A percentile compares a stretch with the other conserved stretches of the same genome.
Conservation (phyloP, 768 basidiomycete genomes). For the Lentinula sp. region DNA sequence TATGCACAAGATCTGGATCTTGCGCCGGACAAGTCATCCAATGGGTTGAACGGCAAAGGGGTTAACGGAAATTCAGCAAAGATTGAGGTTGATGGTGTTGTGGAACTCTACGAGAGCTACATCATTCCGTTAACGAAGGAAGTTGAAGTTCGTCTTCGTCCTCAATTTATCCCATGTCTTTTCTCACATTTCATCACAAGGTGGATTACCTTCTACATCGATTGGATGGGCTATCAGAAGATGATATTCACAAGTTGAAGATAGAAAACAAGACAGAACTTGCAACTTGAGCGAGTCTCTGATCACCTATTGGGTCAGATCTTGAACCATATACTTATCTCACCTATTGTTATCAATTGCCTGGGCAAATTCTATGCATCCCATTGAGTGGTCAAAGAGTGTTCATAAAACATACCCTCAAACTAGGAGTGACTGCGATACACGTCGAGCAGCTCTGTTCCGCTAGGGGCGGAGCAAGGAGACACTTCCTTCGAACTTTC, state of each 20-base stretch:
- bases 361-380: too few relatives aligned
- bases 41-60: slow-evolving; percentile 24
- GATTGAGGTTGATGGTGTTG: slow-evolving; percentile 90
- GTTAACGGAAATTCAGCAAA: slow-evolving; percentile 33
- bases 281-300: not conserved
- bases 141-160: slow-evolving; percentile 69
- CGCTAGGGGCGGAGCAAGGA: too few relatives aligned
- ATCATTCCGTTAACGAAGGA: slow-evolving; percentile 98
- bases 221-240: slow-evolving; percentile 77
- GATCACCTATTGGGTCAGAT: too few relatives aligned
- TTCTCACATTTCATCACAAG: slow-evolving; percentile 30
- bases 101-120: slow-evolving; percentile 88
- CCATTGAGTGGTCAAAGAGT: too few relatives aligned
- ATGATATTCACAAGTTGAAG: slow-evolving; percentile 67
- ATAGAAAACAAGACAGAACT: slow-evolving; percentile 9
- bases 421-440: too few relatives aligned
- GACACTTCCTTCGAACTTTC: too few relatives aligned
- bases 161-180: not conserved
- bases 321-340: too few relatives aligned
- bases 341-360: too few relatives aligned
- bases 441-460: too few relatives aligned
- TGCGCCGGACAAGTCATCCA: slow-evolving; percentile 54
- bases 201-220: slow-evolving; percentile 93
- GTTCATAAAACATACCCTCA: too few relatives aligned
- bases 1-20: slow-evolving; percentile 72